phyloP scores from a whole-genome alignment of 129 eudicot genomes.

The Logfia minima region DNA sequence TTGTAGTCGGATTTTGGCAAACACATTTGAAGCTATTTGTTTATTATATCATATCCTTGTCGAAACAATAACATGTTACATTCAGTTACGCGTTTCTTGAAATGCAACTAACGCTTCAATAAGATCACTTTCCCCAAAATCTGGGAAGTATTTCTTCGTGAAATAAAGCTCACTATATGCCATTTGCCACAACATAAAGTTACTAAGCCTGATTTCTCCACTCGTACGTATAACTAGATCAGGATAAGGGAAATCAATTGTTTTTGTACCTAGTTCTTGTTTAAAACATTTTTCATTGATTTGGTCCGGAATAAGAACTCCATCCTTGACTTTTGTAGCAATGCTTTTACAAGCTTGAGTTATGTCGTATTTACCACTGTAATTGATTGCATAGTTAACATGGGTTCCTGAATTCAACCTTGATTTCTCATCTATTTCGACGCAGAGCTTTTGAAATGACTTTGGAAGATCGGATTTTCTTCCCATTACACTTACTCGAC shows the following conservation, averaged over 20 bases:
- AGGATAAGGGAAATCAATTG: neutral
- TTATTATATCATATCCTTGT: neutral
- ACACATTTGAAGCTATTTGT: neutral
- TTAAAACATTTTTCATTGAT: neutral
- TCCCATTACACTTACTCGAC: conserved; percentile 19
- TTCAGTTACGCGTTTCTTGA: neutral
- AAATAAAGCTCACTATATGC: conserved; percentile 27
- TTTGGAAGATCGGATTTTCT: conserved; percentile 2
- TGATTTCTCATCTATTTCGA: conserved; percentile 16
- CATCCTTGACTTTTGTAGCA: conserved; percentile 12
- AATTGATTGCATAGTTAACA: conserved; percentile 22
- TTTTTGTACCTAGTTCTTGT: conserved; percentile 14
- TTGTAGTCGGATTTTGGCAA: too few species aligned
- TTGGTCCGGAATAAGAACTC: conserved; percentile 10
- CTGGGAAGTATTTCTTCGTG: conserved; percentile 2
- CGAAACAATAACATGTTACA: neutral
- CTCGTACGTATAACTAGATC: conserved; percentile 28
- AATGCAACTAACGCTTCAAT: conserved; percentile 7
- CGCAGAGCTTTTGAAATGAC: neutral
- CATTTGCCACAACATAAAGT: conserved; percentile 33
- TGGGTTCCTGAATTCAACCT: conserved; percentile 5
- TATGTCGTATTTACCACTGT: conserved; percentile 19
- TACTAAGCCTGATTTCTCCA: conserved; percentile 31
- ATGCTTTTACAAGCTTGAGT: conserved; percentile 21
- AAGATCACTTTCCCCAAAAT: conserved; percentile 25